A percentile compares a stretch with the other conserved stretches of the same genome.
Evolutionary conservation across 208 protist species (phyloP).

Genomic region (Polymyxa betae): DNA sequence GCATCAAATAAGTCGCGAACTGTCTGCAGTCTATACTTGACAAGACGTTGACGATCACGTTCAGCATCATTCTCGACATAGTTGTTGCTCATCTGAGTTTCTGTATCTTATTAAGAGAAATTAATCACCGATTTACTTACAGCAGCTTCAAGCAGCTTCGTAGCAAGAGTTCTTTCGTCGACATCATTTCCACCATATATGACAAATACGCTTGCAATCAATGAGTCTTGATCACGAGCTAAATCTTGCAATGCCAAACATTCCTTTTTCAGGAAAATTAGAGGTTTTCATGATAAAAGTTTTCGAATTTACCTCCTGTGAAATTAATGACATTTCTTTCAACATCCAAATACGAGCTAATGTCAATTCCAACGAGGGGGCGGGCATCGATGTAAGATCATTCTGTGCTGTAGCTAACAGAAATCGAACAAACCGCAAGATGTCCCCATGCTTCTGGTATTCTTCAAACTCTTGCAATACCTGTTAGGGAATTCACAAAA

Average conservation of each 20-base stretch:
- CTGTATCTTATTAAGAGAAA: not conserved
- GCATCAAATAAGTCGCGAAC: conserved; percentile 49
- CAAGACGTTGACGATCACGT: not conserved
- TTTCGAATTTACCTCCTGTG: not conserved
- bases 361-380: conserved; percentile 11
- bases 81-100: not conserved
- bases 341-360: conserved; percentile 40
- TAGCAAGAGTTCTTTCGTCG: conserved; percentile 7
- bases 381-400: not conserved
- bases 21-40: conserved; percentile 4
- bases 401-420: conserved; percentile 2
- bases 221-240: conserved; percentile 47
- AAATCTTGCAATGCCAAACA: conserved; percentile 45
- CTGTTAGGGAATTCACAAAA: not conserved
- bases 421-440: not conserved
- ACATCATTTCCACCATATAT: conserved; percentile 45
- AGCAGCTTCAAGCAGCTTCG: conserved; percentile 5
- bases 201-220: conserved; percentile 7
- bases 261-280: not conserved
- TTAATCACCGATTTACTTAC: not conserved
- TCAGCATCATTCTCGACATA: conserved; percentile 19
- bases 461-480: not conserved
- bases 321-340: conserved; percentile 49
- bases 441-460: not conserved
- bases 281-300: not conserved